A percentile compares a stretch with the other conserved stretches of the same genome.
Conservation (phyloP, 805 yeast genomes). For the Millerozyma miso region DNA sequence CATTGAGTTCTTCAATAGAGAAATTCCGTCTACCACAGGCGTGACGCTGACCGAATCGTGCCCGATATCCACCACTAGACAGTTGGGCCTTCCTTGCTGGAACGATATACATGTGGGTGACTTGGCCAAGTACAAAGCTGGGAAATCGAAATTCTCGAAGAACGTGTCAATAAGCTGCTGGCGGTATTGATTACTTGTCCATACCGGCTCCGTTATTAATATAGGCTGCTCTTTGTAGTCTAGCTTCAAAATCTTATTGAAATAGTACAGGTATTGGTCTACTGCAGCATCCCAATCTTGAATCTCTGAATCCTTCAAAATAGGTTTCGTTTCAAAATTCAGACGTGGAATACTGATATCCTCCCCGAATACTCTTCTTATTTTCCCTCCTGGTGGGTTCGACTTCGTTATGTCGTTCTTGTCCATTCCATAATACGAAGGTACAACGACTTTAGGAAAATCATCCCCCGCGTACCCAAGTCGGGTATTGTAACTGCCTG, state of each 20-base stretch:
- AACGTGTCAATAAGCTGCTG: constrained; percentile 66
- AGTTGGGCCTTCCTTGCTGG: constrained; percentile 83
- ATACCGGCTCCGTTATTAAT: constrained; percentile 79
- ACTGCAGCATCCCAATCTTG: constrained; percentile 83
- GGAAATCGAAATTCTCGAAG: constrained; percentile 64
- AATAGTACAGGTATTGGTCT: constrained; percentile 65
- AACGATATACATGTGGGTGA: constrained; percentile 86
- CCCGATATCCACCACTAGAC: constrained; percentile 82
- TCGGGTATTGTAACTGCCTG: constrained; percentile 80
- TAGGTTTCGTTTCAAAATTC: constrained; percentile 49
- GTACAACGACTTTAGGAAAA: constrained; percentile 69
- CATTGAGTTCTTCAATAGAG: constrained; percentile 62
- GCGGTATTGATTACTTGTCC: constrained; percentile 70
- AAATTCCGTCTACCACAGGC: constrained; percentile 80
- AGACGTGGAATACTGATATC: constrained; percentile 49
- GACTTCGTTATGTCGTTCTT: constrained; percentile 17
- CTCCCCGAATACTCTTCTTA: constrained; percentile 33
- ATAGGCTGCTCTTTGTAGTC: constrained; percentile 68
- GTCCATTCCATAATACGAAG: constrained; percentile 58
- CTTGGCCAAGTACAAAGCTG: constrained; percentile 78
- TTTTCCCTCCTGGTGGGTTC: constrained; percentile 5
- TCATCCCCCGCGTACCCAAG: constrained; percentile 94
- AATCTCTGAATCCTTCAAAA: constrained; percentile 58
- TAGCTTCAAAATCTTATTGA: constrained; percentile 47
- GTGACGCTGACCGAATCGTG: constrained; percentile 74